phyloP scores from a whole-genome alignment of 192 early-diverging fungal genomes.

The Allomyces macrogynus region DNA sequence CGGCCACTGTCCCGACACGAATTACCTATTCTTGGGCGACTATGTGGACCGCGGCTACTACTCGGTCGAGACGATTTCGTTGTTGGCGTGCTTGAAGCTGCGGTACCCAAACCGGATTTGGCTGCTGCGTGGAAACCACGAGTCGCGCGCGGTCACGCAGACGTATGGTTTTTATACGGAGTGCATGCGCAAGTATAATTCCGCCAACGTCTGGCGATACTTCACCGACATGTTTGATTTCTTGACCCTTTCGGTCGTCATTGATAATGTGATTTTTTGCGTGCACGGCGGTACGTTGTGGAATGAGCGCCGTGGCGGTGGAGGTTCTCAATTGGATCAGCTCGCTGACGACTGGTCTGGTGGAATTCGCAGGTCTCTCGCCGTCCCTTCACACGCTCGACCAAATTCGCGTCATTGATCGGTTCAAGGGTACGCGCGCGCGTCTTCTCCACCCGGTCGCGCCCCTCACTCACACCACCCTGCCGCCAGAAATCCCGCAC shows the following conservation, averaged over 20 bases:
- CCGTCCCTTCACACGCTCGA: slow-evolving; percentile 68
- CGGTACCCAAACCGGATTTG: slow-evolving; percentile 74
- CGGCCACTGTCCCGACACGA: slow-evolving; percentile 55
- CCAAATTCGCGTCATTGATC: slow-evolving; percentile 66
- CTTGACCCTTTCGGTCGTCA: slow-evolving; percentile 65
- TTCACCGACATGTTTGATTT: slow-evolving; percentile 92
- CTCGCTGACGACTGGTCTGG: too few relatives aligned
- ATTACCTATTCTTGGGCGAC: slow-evolving; percentile 70
- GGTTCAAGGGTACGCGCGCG: slow-evolving; percentile 45
- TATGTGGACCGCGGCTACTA: slow-evolving; percentile 74
- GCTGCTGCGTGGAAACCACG: slow-evolving; percentile 84
- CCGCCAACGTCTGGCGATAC: slow-evolving; percentile 64
- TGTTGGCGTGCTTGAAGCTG: slow-evolving; percentile 72
- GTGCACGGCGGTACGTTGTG: slow-evolving; percentile 62
- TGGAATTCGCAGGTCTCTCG: slow-evolving; percentile 29
- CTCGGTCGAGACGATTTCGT: slow-evolving; percentile 77
- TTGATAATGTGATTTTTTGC: slow-evolving; percentile 78
- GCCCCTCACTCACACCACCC: neutral
- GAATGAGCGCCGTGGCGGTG: too few relatives aligned
- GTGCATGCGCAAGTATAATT: slow-evolving; percentile 74
- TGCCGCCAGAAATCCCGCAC: slow-evolving; percentile 62
- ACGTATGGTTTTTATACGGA: slow-evolving; percentile 90
- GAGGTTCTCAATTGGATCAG: too few relatives aligned
- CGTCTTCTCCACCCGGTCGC: neutral
- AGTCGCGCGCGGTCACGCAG: slow-evolving; percentile 78